These are phyloP conservation scores for Sungouiella blattae DNA, from an alignment of 805 yeast species.

Conservation along the genomic window DNA sequence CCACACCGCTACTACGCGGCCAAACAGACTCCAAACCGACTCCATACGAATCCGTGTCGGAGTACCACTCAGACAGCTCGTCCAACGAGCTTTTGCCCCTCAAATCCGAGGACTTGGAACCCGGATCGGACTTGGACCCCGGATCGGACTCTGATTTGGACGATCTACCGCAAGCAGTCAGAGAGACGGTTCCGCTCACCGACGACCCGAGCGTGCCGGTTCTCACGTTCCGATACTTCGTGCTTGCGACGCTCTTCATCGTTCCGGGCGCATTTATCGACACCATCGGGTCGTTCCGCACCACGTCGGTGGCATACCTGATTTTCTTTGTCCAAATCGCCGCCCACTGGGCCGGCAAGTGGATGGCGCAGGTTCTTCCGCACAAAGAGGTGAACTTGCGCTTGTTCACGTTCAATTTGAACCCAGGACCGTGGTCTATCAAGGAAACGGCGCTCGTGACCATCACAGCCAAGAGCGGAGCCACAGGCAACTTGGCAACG, in stretches of 20 bases:
- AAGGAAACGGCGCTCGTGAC: constrained; percentile 53
- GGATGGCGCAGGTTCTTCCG: constrained; percentile 43
- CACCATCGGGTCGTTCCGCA: constrained; percentile 40
- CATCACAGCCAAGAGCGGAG: constrained; percentile 48
- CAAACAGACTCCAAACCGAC: no score
- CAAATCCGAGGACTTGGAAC: neutral
- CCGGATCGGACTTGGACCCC: neutral
- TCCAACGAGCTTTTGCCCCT: neutral
- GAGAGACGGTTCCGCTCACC: constrained; percentile 35
- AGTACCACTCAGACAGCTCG: no score
- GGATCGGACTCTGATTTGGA: constrained; percentile 16
- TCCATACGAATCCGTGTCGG: no score
- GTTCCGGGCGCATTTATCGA: constrained; percentile 42
- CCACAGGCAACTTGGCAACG: constrained; percentile 52
- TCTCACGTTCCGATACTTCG: constrained; percentile 33
- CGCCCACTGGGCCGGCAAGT: constrained; percentile 45
- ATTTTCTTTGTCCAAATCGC: constrained; percentile 51
- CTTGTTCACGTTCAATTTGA: constrained; percentile 27
- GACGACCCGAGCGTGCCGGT: constrained; percentile 40
- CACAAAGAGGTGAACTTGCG: constrained; percentile 17
- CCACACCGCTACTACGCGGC: no score
- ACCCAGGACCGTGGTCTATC: constrained; percentile 56
- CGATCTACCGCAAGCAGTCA: constrained; percentile 28
- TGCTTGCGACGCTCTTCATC: constrained; percentile 32
- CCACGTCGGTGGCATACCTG: constrained; percentile 48